A percentile compares a stretch with the other conserved stretches of the same genome.
Evolutionary conservation across 164 flowering plant species (phyloP).

Genomic region (Vitis amurensis): DNA sequence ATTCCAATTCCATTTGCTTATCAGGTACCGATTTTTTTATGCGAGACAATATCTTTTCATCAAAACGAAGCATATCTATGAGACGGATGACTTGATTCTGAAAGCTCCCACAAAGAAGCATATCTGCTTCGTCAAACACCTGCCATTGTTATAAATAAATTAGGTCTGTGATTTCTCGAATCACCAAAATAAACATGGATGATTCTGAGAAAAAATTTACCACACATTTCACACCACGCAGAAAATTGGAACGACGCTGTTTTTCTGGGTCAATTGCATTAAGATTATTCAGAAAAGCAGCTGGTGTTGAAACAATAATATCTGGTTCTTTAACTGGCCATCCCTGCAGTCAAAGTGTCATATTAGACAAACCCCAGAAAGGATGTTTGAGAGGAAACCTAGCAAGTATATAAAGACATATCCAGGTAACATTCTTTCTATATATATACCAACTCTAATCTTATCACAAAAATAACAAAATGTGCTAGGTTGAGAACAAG

Average conservation of each 20-base stretch:
- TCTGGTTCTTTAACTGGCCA: slow-evolving; percentile 79
- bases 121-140: slow-evolving; percentile 99
- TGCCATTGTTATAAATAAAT: slow-evolving; percentile 19
- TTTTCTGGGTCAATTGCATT: slow-evolving; percentile 63
- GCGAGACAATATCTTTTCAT: slow-evolving; percentile 77
- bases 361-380: not conserved
- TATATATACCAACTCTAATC: not conserved
- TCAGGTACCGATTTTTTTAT: slow-evolving; percentile 25
- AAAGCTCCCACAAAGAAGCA: slow-evolving; percentile 92
- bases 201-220: slow-evolving; percentile 34
- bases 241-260: slow-evolving; percentile 51
- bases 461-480: not conserved
- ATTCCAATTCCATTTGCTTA: slow-evolving; percentile 22
- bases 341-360: slow-evolving; percentile 55
- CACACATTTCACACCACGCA: slow-evolving; percentile 80
- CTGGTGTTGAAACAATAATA: slow-evolving; percentile 90
- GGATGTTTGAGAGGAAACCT: not conserved
- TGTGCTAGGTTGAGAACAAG: not conserved
- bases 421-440: not conserved
- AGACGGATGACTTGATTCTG: slow-evolving; percentile 93
- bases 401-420: not conserved
- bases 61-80: slow-evolving; percentile 86
- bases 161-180: not conserved
- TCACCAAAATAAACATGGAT: not conserved
- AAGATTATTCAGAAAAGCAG: slow-evolving; percentile 81